phyloP scores from a whole-genome alignment of 306 rosid genomes.

The Casuarina equisetifolia region DNA sequence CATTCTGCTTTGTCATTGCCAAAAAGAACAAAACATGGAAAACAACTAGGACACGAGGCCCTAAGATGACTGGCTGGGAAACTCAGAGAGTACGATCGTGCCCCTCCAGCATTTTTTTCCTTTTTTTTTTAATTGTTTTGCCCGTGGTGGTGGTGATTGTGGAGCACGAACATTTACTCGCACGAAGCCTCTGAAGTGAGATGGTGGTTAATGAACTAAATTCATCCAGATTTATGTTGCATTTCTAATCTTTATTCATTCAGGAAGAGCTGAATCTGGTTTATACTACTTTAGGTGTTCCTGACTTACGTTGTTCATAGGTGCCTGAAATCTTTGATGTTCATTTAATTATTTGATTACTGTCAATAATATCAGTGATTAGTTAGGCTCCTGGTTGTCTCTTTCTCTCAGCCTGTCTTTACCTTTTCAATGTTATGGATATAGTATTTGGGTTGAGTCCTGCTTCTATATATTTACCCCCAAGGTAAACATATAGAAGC shows the following conservation, averaged over 20 bases:
- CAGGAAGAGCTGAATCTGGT: slow-evolving; percentile 19
- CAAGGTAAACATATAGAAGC: too few species aligned
- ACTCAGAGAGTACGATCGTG: too few species aligned
- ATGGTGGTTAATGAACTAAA: slow-evolving; percentile 21
- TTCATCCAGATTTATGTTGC: background rate
- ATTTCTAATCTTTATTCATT: slow-evolving; percentile 15
- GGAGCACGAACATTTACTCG: slow-evolving; percentile 2
- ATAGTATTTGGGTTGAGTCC: background rate
- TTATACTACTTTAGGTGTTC: slow-evolving; percentile 18
- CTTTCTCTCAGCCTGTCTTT: background rate
- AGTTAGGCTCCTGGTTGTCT: background rate
- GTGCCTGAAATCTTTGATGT: slow-evolving; percentile 24
- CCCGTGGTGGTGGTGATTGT: slow-evolving; percentile 9
- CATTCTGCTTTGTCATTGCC: too few species aligned
- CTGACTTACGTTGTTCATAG: slow-evolving; percentile 17
- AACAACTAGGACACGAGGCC: too few species aligned
- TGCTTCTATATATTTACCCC: too few species aligned
- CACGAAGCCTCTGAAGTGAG: slow-evolving; percentile 10
- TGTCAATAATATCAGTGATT: background rate
- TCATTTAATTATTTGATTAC: slow-evolving; percentile 41
- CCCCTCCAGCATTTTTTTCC: too few species aligned
- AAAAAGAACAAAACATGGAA: background rate
- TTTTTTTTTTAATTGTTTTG: background rate
- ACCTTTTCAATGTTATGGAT: background rate
- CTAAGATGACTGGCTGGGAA: too few species aligned